Evolutionary conservation across 1,139 yeast species (phyloP), one percentile per base, ranked within the genome.

Genomic region (Taphrina populina): DNA sequence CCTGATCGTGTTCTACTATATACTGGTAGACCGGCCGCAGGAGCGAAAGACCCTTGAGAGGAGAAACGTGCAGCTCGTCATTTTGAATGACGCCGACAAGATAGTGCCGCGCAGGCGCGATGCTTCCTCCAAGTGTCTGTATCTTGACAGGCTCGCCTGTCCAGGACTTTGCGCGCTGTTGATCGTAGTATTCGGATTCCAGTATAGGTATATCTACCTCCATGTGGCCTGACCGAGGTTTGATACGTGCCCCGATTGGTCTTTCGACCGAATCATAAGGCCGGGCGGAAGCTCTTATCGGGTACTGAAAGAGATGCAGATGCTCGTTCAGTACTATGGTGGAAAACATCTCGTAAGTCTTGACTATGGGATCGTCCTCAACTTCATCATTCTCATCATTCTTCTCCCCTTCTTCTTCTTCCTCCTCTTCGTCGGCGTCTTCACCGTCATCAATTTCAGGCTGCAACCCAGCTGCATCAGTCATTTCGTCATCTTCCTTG

Each of bases 1-100:
- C 49, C 23, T 20, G 30, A 30, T 52, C 56, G 10, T 21, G 56
- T 53, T 68, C 79, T 65, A 85, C 63, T 53, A 88, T 80, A 66
- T 88, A 86, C 62, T 77, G 78, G 71, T 92, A 88, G 60, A 79
- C 78, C 1, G 97, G 94, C 64, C 96, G 76, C 61, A 92, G 69
- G 69, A 90, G 97, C 0, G 84, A 80, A 0, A 86, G 79, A 21
- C 82, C 76, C 49, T 80, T 78, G 1, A 88, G 74, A 0, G 94
- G 88, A 1, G 80, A 70, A 60, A 90, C 69, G 49, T 85, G 82
- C 13, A 88, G 67, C 62, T 77, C 80, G 5, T 73, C 76, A 2
- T 24, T 41, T 19, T 41, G 40, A 13, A 45, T 6, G 8, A 45
- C 20, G 8, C 52, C 52, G 5, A 41, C 46, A 11, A 41, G 43